Evolutionary conservation across 306 rosid species (phyloP).

Genomic region (Cicer pinnatifidum): DNA sequence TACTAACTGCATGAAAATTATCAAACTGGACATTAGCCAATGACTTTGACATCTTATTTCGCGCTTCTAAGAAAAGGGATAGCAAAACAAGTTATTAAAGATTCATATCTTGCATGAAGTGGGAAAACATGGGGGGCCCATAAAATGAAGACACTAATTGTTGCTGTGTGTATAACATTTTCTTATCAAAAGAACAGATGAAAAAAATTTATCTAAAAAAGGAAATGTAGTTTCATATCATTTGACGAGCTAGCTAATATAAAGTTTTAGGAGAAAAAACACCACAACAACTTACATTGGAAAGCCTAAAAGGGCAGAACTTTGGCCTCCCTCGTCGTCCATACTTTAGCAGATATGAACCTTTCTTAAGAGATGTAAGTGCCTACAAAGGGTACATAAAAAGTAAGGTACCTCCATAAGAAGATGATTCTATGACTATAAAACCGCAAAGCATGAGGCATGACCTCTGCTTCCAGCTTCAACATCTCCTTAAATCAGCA

Average conservation of each 20-base stretch:
- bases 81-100: constrained; percentile 6
- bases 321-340: constrained; percentile 97
- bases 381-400: constrained; percentile 58
- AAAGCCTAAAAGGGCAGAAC: constrained; percentile 94
- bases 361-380: constrained; percentile 87
- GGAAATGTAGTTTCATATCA: constrained; percentile 6
- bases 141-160: constrained; percentile 22
- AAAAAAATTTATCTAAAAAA: background rate
- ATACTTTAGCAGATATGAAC: constrained; percentile 84
- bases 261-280: constrained; percentile 30
- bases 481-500: constrained; percentile 26
- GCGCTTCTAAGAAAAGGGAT: background rate
- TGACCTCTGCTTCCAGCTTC: constrained; percentile 37
- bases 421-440: constrained; percentile 36
- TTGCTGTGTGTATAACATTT: constrained; percentile 25
- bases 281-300: constrained; percentile 67
- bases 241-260: constrained; percentile 31
- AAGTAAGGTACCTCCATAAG: constrained; percentile 23
- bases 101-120: background rate
- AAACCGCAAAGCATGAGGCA: constrained; percentile 31
- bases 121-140: background rate
- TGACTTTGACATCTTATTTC: constrained; percentile 3
- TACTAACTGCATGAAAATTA: background rate
- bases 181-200: background rate
- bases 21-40: constrained; percentile 10